Evolutionary conservation across 768 basidiomycete species (phyloP).

Genomic region (Psilocybe sp.): DNA sequence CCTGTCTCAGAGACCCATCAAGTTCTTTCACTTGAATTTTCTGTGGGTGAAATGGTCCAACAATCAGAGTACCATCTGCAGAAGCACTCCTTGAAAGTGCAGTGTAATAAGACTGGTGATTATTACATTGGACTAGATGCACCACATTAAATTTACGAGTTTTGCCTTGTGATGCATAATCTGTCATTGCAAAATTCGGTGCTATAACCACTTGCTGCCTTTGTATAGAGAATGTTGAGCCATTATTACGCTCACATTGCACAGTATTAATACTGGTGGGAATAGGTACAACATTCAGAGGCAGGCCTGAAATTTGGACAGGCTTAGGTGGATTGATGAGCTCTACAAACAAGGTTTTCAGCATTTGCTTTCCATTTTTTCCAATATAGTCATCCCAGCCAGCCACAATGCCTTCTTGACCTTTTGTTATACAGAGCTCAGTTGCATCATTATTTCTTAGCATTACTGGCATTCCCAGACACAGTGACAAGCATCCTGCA

Average conservation of each 20-base stretch:
- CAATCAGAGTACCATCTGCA: conserved; percentile 26
- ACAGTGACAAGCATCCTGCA: conserved; percentile 25
- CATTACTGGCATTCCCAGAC: conserved; percentile 30
- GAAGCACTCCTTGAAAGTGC: conserved; percentile 24
- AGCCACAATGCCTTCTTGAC: conserved; percentile 26
- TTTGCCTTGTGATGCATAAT: conserved; percentile 31
- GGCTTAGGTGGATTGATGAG: conserved; percentile 3
- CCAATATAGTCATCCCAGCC: conserved; percentile 19
- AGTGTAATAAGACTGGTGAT: conserved; percentile 26
- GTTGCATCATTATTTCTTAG: conserved; percentile 29
- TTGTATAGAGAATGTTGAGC: conserved; percentile 10
- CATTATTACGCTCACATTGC: conserved; percentile 10
- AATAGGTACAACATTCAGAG: conserved; percentile 25
- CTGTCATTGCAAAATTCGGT: conserved; percentile 32
- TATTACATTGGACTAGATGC: conserved; percentile 18
- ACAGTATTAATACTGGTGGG: neutral
- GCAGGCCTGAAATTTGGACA: neutral
- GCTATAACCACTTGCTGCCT: conserved; percentile 22
- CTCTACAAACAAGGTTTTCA: conserved; percentile 6
- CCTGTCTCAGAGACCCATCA: conserved; percentile 9
- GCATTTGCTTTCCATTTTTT: conserved; percentile 5
- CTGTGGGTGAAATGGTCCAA: conserved; percentile 19
- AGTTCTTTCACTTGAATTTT: conserved; percentile 31
- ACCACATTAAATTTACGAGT: conserved; percentile 25
- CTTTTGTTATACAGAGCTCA: conserved; percentile 30